Evolutionary conservation across 306 rosid genomes (phyloP).

Genomic region (Cicer pinnatifidum): DNA sequence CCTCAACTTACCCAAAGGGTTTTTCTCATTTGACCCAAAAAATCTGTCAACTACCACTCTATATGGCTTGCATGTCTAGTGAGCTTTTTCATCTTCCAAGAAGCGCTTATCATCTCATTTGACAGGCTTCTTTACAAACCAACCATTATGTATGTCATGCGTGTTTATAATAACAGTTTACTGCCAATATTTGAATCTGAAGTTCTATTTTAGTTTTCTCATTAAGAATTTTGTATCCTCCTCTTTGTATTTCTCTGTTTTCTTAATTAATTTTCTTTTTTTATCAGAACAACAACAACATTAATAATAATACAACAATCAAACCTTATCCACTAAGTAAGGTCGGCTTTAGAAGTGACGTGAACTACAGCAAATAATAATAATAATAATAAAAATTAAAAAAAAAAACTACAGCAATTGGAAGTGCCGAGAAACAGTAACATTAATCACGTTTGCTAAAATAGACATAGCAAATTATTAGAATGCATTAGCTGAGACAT

Average conservation of each 20-base stretch:
- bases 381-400: no score
- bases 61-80: not conserved
- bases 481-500: conserved; percentile 4
- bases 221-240: not conserved
- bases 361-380: no score
- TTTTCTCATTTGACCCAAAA: conserved; percentile 9
- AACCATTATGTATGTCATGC: not conserved
- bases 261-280: not conserved
- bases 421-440: not conserved
- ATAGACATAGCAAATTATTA: conserved; percentile 17
- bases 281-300: not conserved
- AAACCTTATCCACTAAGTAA: no score
- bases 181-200: not conserved
- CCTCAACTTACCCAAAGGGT: conserved; percentile 2
- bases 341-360: no score
- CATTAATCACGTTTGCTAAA: conserved; percentile 14
- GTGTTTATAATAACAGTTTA: not conserved
- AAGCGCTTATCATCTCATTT: conserved; percentile 1
- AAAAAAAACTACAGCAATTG: not conserved
- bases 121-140: conserved; percentile 12
- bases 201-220: not conserved
- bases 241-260: not conserved
- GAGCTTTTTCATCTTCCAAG: conserved; percentile 12
- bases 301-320: no score
- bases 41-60: not conserved